Conservation (phyloP, 768 basidiomycete genomes). For the Tylopilus felleus region DNA sequence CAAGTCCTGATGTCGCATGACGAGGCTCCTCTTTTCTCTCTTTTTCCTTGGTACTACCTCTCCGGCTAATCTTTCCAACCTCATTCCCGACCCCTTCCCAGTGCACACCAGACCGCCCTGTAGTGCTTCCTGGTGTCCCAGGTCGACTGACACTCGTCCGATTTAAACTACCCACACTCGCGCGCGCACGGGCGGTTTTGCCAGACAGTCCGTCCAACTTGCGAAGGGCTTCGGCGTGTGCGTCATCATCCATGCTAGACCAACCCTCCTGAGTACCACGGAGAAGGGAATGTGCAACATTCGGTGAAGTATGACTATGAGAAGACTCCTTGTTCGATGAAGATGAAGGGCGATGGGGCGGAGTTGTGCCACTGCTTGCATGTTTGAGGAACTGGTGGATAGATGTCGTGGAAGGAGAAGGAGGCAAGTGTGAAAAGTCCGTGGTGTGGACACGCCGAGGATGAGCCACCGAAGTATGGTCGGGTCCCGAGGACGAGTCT, state of each 20-base stretch:
- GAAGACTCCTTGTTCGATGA: constrained; percentile 40
- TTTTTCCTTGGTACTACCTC: constrained; percentile 40
- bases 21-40: constrained; percentile 41
- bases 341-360: constrained; percentile 33
- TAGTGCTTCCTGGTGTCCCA: constrained; percentile 66
- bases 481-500: constrained; percentile 60
- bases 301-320: constrained; percentile 47
- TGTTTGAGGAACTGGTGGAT: constrained; percentile 80
- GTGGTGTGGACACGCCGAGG: constrained; percentile 63
- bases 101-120: constrained; percentile 45
- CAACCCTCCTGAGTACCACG: constrained; percentile 89
- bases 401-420: constrained; percentile 87
- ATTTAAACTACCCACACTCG: constrained; percentile 72
- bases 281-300: constrained; percentile 80
- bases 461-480: constrained; percentile 40
- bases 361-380: constrained; percentile 38
- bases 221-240: constrained; percentile 85
- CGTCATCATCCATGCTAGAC: constrained; percentile 83
- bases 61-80: constrained; percentile 35
- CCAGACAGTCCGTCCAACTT: constrained; percentile 88
- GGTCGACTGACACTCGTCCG: constrained; percentile 67
- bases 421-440: constrained; percentile 87
- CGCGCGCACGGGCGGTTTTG: constrained; percentile 71
- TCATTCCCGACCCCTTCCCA: constrained; percentile 67
- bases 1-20: constrained; percentile 29